These are phyloP conservation scores for Helichrysum umbraculigerum DNA, from an alignment of 129 eudicot genomes.

Conservation along the genomic window DNA sequence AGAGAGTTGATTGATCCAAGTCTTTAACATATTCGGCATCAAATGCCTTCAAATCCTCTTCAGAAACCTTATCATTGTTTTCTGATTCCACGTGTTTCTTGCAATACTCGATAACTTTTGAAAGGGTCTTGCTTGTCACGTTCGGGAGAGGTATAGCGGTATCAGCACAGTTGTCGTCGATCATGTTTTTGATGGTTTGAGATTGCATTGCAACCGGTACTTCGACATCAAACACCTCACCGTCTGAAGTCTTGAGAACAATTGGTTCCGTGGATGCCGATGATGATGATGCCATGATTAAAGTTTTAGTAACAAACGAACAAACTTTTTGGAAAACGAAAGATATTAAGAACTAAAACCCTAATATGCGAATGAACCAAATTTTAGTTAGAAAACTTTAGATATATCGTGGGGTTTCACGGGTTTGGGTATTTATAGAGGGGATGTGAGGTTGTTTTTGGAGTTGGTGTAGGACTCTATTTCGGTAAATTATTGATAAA, in stretches of 20 bases:
- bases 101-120: background rate
- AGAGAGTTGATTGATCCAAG: constrained; percentile 44
- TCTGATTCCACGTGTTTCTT: background rate
- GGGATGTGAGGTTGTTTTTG: too few relatives aligned
- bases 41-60: constrained; percentile 47
- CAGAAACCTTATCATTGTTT: background rate
- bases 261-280: background rate
- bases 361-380: too few relatives aligned
- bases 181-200: background rate
- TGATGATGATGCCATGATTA: background rate
- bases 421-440: too few relatives aligned
- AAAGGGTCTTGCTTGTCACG: background rate
- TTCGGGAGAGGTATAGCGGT: background rate
- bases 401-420: too few relatives aligned
- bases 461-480: too few relatives aligned
- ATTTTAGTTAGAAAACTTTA: too few relatives aligned
- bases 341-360: too few relatives aligned
- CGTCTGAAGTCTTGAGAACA: background rate
- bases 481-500: too few relatives aligned
- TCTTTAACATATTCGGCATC: constrained; percentile 53
- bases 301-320: too few relatives aligned
- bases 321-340: too few relatives aligned
- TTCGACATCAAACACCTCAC: background rate
- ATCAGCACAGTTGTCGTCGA: background rate
- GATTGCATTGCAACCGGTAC: background rate